phyloP scores from a whole-genome alignment of 176 grass and related monocot species.

The Ensete glaucum region DNA sequence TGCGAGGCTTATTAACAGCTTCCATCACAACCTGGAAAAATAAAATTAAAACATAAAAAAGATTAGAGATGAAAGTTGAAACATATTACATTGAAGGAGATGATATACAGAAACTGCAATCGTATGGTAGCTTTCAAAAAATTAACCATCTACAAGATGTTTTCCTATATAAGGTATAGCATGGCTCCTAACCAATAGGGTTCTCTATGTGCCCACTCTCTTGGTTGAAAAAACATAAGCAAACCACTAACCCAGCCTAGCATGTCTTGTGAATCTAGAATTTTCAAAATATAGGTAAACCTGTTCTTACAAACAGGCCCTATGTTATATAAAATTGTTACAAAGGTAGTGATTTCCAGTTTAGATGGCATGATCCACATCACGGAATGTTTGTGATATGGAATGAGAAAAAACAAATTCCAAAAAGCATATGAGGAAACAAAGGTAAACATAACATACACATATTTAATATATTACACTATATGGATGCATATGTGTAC shows the following conservation, averaged over 20 bases:
- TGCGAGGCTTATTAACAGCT: slow-evolving; percentile 83
- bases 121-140: not conserved
- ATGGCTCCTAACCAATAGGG: too few species aligned
- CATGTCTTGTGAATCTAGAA: not conserved
- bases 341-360: not conserved
- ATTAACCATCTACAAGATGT: not conserved
- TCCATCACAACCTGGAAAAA: slow-evolving; percentile 76
- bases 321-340: not conserved
- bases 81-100: not conserved
- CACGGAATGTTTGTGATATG: not conserved
- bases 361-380: not conserved
- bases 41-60: not conserved
- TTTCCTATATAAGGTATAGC: too few species aligned
- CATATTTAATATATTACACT: not conserved
- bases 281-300: not conserved
- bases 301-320: not conserved
- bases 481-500: too few species aligned
- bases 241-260: not conserved
- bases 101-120: not conserved
- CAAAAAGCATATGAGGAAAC: not conserved
- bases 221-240: not conserved
- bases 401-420: not conserved
- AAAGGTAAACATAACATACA: not conserved
- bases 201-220: too few species aligned
- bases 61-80: not conserved